phyloP scores from a whole-genome alignment of 2,329 filamentous ascomycete species.

The Cordyceps militaris region DNA sequence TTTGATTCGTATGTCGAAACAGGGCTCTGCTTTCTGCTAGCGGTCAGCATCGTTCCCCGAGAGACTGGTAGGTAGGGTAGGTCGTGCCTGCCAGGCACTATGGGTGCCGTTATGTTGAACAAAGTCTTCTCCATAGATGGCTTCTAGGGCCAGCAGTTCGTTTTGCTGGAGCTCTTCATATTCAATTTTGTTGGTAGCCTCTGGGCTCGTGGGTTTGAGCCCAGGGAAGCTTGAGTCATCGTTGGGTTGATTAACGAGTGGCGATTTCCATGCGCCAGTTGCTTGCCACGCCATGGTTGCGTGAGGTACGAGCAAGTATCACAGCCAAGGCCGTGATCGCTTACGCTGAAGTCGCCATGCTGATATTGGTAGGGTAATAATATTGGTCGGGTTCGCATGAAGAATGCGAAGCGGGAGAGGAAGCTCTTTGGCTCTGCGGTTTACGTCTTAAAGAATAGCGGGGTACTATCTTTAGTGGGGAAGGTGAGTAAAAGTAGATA shows the following conservation, averaged over 20 bases:
- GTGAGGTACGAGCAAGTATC: conserved; percentile 30
- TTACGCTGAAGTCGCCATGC: conserved; percentile 43
- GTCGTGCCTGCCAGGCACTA: conserved; percentile 75
- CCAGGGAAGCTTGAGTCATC: conserved; percentile 47
- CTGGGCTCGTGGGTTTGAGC: conserved; percentile 37
- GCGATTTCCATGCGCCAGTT: conserved; percentile 42
- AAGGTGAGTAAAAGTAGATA: too few species aligned
- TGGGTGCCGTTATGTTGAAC: conserved; percentile 62
- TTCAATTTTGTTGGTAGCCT: conserved; percentile 44
- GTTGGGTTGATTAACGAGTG: conserved; percentile 32
- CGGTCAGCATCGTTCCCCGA: conserved; percentile 18
- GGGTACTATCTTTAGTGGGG: conserved; percentile 6
- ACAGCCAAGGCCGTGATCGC: conserved; percentile 48
- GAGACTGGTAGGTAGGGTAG: conserved; percentile 14
- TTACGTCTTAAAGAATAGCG: conserved; percentile 4
- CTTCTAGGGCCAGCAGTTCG: conserved; percentile 76
- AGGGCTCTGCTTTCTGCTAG: conserved; percentile 66
- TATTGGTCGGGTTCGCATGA: conserved; percentile 1
- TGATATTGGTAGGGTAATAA: conserved; percentile 13
- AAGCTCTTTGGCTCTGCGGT: not conserved
- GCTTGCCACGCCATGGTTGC: conserved; percentile 47
- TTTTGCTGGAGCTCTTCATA: conserved; percentile 83
- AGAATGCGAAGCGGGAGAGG: not conserved
- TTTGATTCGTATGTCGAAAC: conserved; percentile 74
- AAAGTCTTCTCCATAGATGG: conserved; percentile 88